Evolutionary conservation across 768 basidiomycete genomes (phyloP).

Genomic region (Nidularia pulvinata): DNA sequence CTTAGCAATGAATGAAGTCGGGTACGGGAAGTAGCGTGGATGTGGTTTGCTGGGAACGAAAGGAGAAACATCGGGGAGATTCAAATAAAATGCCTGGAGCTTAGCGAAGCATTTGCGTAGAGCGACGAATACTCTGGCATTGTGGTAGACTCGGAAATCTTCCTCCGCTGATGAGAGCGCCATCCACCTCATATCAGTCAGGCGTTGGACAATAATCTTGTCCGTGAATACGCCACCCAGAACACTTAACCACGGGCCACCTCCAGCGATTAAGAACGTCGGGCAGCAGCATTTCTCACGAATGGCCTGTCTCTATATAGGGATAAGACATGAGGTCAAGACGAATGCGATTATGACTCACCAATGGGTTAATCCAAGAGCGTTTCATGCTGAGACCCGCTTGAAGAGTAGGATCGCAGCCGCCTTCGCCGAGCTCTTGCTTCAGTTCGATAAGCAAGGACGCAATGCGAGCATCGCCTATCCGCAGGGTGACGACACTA

Average conservation of each 20-base stretch:
- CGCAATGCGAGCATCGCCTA: neutral
- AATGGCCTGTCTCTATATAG: constrained; percentile 1
- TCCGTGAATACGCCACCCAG: constrained; percentile 2
- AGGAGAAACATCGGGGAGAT: constrained; percentile 1
- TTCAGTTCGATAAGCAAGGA: neutral
- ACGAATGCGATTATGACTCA: neutral
- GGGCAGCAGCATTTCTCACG: constrained; percentile 16
- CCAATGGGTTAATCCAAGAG: neutral
- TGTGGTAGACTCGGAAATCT: constrained; percentile 9
- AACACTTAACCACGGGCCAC: constrained; percentile 12
- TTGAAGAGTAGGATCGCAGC: constrained; percentile 1
- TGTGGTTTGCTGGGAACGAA: constrained; percentile 1
- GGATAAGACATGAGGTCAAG: neutral
- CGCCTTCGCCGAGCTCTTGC: neutral
- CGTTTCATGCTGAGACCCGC: neutral
- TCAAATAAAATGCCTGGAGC: constrained; percentile 9
- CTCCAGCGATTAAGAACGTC: constrained; percentile 12
- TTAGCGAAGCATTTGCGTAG: constrained; percentile 9
- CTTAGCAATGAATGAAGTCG: constrained; percentile 5
- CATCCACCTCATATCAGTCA: constrained; percentile 16
- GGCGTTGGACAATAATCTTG: constrained; percentile 11
- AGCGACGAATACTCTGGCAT: constrained; percentile 7
- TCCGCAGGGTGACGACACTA: neutral
- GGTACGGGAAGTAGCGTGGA: constrained; percentile 14
- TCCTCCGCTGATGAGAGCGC: constrained; percentile 12